phyloP scores from a whole-genome alignment of 2,329 filamentous ascomycete genomes.

The Pyricularia pennisetigena region DNA sequence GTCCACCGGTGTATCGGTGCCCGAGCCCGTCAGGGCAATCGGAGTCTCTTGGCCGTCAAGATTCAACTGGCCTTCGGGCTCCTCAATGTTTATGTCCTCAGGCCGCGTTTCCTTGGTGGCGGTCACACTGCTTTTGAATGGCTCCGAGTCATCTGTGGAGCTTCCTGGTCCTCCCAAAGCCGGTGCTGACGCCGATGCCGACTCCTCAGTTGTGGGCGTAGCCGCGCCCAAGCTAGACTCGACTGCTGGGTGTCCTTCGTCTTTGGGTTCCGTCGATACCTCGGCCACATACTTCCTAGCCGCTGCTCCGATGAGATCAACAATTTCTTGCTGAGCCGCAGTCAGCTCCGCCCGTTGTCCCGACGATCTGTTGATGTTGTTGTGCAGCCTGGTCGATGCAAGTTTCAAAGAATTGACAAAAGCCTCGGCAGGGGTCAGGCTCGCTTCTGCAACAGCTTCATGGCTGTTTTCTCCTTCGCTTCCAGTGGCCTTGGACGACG shows the following conservation, averaged over 20 bases:
- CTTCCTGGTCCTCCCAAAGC: not conserved
- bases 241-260: not conserved
- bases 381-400: slow-evolving; percentile 33
- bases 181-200: not conserved
- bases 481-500: slow-evolving; percentile 10
- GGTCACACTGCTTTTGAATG: not conserved
- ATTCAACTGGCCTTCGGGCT: slow-evolving; percentile 25
- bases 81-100: slow-evolving; percentile 41
- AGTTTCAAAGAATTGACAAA: slow-evolving; percentile 29
- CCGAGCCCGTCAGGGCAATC: not conserved
- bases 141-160: not conserved
- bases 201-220: not conserved
- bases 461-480: slow-evolving; percentile 2
- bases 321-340: slow-evolving; percentile 30
- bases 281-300: slow-evolving; percentile 39
- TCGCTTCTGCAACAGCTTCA: slow-evolving; percentile 19
- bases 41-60: slow-evolving; percentile 13
- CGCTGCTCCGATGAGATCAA: slow-evolving; percentile 40
- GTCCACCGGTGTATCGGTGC: not conserved
- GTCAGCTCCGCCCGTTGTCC: slow-evolving; percentile 4
- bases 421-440: slow-evolving; percentile 14
- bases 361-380: slow-evolving; percentile 25
- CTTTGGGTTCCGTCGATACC: slow-evolving; percentile 16
- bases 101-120: slow-evolving; percentile 21
- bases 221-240: not conserved